Conservation (phyloP, 306 rosid genomes). For the Prunus persica region Prunus_persica_NCBIv2 NC_034011.1:18119501-18120000, state of each 20-base stretch:
- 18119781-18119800: constrained; percentile 91
- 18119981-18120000: constrained; percentile 67
- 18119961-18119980: constrained; percentile 82
- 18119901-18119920: constrained; percentile 78
- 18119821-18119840: constrained; percentile 63
- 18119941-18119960: constrained; percentile 68
- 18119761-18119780: constrained; percentile 92
- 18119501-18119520: constrained; percentile 82
- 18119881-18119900: constrained; percentile 56
- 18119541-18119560: constrained; percentile 76
- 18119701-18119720: constrained; percentile 92
- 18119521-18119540: constrained; percentile 78
- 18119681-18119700: constrained; percentile 83
- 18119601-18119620: constrained; percentile 91
- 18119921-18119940: constrained; percentile 89
- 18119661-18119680: constrained; percentile 89
- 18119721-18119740: constrained; percentile 95
- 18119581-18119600: constrained; percentile 84
- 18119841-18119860: constrained; percentile 52
- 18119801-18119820: constrained; percentile 70
- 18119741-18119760: constrained; percentile 91
- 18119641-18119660: constrained; percentile 86
- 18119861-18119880: constrained; percentile 15
- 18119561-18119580: constrained; percentile 89
- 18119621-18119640: constrained; percentile 87